phyloP scores from a whole-genome alignment of 73 alveolate genomes.

The Tetrahymena elliotti region DNA sequence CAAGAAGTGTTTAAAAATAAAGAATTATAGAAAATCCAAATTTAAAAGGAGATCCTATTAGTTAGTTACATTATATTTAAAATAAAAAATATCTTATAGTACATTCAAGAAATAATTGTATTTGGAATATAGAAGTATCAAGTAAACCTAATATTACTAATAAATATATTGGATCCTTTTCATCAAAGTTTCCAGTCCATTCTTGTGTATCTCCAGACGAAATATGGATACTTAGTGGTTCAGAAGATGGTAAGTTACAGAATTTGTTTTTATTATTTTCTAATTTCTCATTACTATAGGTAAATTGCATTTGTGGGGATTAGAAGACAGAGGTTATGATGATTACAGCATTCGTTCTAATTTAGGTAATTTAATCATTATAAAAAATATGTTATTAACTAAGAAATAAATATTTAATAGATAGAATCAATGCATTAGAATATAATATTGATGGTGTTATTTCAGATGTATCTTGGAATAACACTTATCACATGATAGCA shows the following conservation, averaged over 20 bases:
- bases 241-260: slow-evolving; percentile 80
- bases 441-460: slow-evolving; percentile 77
- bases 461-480: slow-evolving; percentile 92
- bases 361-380: neutral
- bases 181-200: slow-evolving; percentile 65
- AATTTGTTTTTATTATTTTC: neutral
- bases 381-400: neutral
- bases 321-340: slow-evolving; percentile 51
- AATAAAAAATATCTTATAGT: slow-evolving; percentile 62
- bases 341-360: neutral
- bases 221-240: slow-evolving; percentile 78
- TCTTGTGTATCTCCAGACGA: slow-evolving; percentile 91
- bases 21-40: slow-evolving; percentile 67
- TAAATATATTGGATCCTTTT: slow-evolving; percentile 88
- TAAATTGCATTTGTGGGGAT: slow-evolving; percentile 78
- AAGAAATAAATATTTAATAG: neutral
- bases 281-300: neutral
- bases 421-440: slow-evolving; percentile 42
- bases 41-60: slow-evolving; percentile 82
- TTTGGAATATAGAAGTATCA: slow-evolving; percentile 76
- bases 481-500: slow-evolving; percentile 92
- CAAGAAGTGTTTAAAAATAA: slow-evolving; percentile 62
- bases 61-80: slow-evolving; percentile 38
- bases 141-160: slow-evolving; percentile 55
- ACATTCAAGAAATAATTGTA: slow-evolving; percentile 90